Evolutionary conservation across 1,284 basidiomycete species (phyloP), one percentile per base, ranked within the genome.

Genomic region (Rhodotorula sp.): DNA sequence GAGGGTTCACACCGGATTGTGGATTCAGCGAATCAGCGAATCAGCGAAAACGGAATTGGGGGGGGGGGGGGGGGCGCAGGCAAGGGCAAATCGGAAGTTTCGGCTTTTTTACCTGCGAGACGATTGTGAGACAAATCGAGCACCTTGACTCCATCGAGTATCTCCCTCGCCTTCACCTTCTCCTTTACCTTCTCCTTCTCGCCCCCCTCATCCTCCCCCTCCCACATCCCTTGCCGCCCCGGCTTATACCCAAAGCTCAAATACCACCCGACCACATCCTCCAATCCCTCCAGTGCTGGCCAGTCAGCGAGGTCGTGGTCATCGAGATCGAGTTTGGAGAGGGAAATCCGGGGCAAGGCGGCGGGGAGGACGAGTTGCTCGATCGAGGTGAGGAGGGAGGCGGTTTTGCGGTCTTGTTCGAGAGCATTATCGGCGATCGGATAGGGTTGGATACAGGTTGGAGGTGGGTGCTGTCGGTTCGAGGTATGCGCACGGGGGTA

Each of bases 101-200:
- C n/a, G n/a, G n/a, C n/a, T n/a, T n/a, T n/a, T n/a, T n/a, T 10
- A 42, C 37, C 37, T 12, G 30, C 48, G 12, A 74, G 58, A 8
- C 33, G 42, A 37, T 74, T 74, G 37, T 69, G 67, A 12, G 67
- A 69, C 2, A 74, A 44, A 30, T 74, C 70, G n/a, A 74, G 66
- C 6, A 58, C 63, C 6, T 46, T 53, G 44, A 74, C 59, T 6
- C 51, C 45, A 14, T 51, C 44, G 17, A 74, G 54, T 2, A 37
- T 54, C 17, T 18, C 15, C 48, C 53, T 56, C 33, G 51, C 64
- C 22, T 33, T 24, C 6, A 2, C 2, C 4, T 17, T 24, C 6
- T 26, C 33, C 17, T 56, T n/a, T n/a, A n/a, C 64, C 22, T 33
- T 24, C 6, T 4, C 2, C 4, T 17, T 24, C 6, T 26, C 33